Evolutionary conservation across 2,329 filamentous ascomycete species (phyloP).

Genomic region (Penicillium crustosum): DNA sequence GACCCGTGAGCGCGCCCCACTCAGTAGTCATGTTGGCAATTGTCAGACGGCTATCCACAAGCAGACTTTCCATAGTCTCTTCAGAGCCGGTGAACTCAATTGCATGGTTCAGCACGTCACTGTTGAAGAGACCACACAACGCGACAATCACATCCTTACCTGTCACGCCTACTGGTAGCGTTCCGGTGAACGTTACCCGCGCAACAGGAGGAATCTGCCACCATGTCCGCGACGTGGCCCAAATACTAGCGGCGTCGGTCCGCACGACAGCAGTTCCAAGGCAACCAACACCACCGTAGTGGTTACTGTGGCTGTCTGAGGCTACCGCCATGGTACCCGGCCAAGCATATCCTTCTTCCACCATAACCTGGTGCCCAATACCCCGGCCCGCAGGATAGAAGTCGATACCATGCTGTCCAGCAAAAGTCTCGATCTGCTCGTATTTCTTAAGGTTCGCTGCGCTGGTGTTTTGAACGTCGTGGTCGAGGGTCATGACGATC

Average conservation of each 20-base stretch:
- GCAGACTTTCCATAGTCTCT: constrained; percentile 70
- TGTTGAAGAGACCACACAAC: constrained; percentile 79
- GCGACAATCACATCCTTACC: constrained; percentile 95
- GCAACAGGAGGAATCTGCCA: constrained; percentile 85
- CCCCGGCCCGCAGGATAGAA: constrained; percentile 76
- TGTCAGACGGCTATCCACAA: constrained; percentile 71
- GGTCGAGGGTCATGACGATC: constrained; percentile 80
- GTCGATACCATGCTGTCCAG: constrained; percentile 69
- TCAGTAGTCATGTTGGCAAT: constrained; percentile 77
- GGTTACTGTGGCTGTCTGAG: constrained; percentile 68
- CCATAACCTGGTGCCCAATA: constrained; percentile 77
- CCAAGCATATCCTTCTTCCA: constrained; percentile 83
- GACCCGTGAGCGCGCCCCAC: constrained; percentile 70
- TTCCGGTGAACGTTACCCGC: constrained; percentile 73
- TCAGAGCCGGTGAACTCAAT: constrained; percentile 84
- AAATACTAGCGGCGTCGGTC: constrained; percentile 83
- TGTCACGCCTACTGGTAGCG: constrained; percentile 74
- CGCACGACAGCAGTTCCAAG: constrained; percentile 80
- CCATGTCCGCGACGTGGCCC: constrained; percentile 81
- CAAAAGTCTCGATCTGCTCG: constrained; percentile 76
- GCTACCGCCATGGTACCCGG: constrained; percentile 81
- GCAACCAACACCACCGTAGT: constrained; percentile 77
- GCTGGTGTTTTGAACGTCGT: constrained; percentile 82
- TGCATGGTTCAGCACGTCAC: constrained; percentile 86
- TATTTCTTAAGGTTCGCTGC: constrained; percentile 83